Conservation (phyloP, 768 basidiomycete species). For the Panellus pusillus region DNA sequence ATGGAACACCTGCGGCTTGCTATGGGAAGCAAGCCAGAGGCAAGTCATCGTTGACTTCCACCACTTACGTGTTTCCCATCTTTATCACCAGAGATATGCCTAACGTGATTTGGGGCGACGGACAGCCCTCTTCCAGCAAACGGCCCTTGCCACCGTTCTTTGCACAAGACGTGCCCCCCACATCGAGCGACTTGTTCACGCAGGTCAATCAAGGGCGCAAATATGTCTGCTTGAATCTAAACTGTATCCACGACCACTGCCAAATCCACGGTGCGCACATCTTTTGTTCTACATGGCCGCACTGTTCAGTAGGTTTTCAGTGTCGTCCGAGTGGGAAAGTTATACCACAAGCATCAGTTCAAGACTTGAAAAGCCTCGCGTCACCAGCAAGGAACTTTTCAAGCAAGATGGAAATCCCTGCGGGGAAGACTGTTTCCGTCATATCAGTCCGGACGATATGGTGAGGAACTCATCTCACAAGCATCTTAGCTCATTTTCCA, state of each 20-base stretch:
- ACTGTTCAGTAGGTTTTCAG: too few species aligned
- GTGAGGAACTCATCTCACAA: neutral
- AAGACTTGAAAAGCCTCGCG: constrained; percentile 10
- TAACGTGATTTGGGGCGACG: constrained; percentile 7
- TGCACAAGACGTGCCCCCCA: neutral
- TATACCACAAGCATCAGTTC: neutral
- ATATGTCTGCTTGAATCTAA: constrained; percentile 7
- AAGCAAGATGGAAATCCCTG: constrained; percentile 7
- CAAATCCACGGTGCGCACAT: constrained; percentile 1
- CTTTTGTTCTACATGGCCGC: too few species aligned
- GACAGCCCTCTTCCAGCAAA: neutral
- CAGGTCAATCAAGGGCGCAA: neutral
- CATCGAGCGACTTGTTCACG: neutral
- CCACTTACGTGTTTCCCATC: too few species aligned
- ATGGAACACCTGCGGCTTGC: constrained; percentile 36
- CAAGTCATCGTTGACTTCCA: too few species aligned
- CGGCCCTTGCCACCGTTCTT: neutral
- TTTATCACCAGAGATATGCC: constrained; percentile 5
- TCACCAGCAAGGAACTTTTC: constrained; percentile 16
- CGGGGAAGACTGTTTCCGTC: constrained; percentile 24
- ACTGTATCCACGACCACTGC: neutral
- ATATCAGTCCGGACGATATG: constrained; percentile 6
- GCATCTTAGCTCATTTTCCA: neutral
- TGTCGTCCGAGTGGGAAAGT: too few species aligned
- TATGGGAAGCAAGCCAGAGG: constrained; percentile 37